Conservation (phyloP, 768 basidiomycete species). For the Suillus paluster region DNA sequence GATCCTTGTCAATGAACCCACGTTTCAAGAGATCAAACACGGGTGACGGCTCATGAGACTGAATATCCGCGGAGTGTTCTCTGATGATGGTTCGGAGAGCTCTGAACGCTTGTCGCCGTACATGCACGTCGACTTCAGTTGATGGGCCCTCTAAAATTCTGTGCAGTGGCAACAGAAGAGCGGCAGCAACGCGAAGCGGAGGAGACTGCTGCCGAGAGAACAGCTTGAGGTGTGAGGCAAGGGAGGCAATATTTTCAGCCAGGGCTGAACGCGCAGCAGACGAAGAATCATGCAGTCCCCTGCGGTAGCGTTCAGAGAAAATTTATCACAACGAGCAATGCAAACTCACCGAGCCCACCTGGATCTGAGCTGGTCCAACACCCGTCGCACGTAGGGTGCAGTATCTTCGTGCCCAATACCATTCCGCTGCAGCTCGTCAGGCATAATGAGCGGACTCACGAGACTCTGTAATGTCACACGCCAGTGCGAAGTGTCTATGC, state of each 20-base stretch:
- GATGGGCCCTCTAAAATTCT: slow-evolving; percentile 46
- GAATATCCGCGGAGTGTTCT: slow-evolving; percentile 41
- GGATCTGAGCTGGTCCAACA: neutral
- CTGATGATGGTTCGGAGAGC: slow-evolving; percentile 46
- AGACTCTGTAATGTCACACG: neutral
- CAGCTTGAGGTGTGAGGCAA: slow-evolving; percentile 29
- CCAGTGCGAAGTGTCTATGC: neutral
- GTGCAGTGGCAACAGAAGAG: slow-evolving; percentile 25
- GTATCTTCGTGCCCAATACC: neutral
- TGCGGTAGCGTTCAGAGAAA: slow-evolving; percentile 20
- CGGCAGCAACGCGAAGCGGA: slow-evolving; percentile 31
- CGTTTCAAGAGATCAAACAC: slow-evolving; percentile 45
- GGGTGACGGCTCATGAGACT: slow-evolving; percentile 35
- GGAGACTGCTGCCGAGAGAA: slow-evolving; percentile 33
- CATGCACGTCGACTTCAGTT: slow-evolving; percentile 48
- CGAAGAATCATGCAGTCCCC: slow-evolving; percentile 41
- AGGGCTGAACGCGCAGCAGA: slow-evolving; percentile 37
- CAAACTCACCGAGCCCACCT: slow-evolving; percentile 7
- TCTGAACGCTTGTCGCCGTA: slow-evolving; percentile 49
- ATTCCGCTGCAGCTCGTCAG: slow-evolving; percentile 2
- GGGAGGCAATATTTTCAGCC: slow-evolving; percentile 20
- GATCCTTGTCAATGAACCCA: slow-evolving; percentile 57
- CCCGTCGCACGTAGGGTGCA: neutral
- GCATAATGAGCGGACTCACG: neutral
- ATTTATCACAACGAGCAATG: neutral